These are phyloP conservation scores for Candida morakotiae DNA, from an alignment of 805 yeast species.

Conservation along the genomic window DNA sequence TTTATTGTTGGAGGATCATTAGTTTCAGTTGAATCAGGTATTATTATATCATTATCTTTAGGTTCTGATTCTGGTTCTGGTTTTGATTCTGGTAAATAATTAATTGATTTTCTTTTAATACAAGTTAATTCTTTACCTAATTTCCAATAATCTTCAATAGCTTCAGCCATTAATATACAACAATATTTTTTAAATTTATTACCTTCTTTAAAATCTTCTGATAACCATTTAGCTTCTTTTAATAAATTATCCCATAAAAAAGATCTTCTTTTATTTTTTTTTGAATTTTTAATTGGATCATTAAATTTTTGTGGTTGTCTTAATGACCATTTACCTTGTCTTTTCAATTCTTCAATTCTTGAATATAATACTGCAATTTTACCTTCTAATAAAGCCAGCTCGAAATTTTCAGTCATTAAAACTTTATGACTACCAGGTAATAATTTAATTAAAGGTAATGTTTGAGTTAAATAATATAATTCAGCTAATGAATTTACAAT, in stretches of 20 bases:
- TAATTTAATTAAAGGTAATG: constrained; percentile 76
- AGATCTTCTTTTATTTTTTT: constrained; percentile 22
- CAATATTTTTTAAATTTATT: constrained; percentile 66
- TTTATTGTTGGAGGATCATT: constrained; percentile 4
- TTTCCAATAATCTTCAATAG: constrained; percentile 73
- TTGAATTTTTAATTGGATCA: constrained; percentile 53
- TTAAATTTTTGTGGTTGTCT: constrained; percentile 71
- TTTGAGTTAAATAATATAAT: constrained; percentile 80
- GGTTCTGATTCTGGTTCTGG: too few species aligned
- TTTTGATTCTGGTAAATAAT: neutral
- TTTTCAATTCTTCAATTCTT: constrained; percentile 85
- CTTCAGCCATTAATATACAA: constrained; percentile 66
- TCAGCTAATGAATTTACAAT: constrained; percentile 69
- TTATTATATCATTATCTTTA: constrained; percentile 1
- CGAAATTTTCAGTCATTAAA: constrained; percentile 79
- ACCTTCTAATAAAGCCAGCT: constrained; percentile 82
- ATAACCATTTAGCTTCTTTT: constrained; percentile 82
- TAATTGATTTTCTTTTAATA: constrained; percentile 39
- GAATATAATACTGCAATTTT: constrained; percentile 85
- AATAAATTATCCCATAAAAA: constrained; percentile 72
- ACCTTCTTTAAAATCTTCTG: constrained; percentile 69
- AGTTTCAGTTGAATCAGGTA: neutral
- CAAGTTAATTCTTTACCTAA: constrained; percentile 62
- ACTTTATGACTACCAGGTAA: constrained; percentile 85
- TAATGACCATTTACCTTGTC: constrained; percentile 86